phyloP scores from a whole-genome alignment of 441 rosid genomes.

The Hura crepitans region DNA sequence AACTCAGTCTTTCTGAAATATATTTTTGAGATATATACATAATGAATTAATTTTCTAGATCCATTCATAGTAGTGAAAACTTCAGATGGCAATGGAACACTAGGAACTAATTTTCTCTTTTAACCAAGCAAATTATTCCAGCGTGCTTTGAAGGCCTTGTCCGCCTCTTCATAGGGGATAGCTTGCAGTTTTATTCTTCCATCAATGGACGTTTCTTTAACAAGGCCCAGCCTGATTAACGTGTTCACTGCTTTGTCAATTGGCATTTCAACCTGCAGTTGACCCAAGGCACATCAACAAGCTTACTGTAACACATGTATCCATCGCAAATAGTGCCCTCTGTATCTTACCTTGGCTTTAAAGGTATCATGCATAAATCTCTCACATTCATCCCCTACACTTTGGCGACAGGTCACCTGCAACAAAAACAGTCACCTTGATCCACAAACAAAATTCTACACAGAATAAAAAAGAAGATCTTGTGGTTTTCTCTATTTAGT shows the following conservation, averaged over 20 bases:
- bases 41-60: background rate
- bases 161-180: conserved; percentile 55
- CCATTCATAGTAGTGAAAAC: background rate
- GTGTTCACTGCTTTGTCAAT: conserved; percentile 64
- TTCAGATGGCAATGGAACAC: background rate
- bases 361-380: conserved; percentile 63
- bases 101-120: background rate
- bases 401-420: conserved; percentile 46
- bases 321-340: background rate
- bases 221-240: conserved; percentile 68
- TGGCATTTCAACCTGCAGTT: conserved; percentile 81
- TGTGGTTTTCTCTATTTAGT: background rate
- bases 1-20: background rate
- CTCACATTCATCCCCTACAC: conserved; percentile 72
- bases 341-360: conserved; percentile 53
- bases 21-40: background rate
- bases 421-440: conserved; percentile 11
- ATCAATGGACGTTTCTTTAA: conserved; percentile 43
- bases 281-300: conserved; percentile 7
- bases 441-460: background rate
- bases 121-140: conserved; percentile 62
- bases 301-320: conserved; percentile 11
- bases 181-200: conserved; percentile 48
- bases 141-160: conserved; percentile 52
- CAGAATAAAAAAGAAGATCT: background rate